Evolutionary conservation across 1,284 basidiomycete species (phyloP), one percentile per base, ranked within the genome.

Genomic region (Porodaedalea pini): DNA sequence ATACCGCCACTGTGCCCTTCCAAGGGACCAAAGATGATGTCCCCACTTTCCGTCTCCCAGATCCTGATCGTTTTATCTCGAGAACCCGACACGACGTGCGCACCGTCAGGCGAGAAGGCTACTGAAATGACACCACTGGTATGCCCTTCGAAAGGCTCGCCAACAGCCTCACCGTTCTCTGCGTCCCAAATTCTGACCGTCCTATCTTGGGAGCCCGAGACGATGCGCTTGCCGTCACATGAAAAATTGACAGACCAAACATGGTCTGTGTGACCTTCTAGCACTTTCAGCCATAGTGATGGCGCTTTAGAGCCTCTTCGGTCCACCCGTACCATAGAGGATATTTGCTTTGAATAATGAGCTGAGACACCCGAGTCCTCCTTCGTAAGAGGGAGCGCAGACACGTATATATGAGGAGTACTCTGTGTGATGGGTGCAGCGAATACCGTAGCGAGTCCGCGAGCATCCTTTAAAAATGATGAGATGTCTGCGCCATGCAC

Each of bases 401-500:
- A 67, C 8, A 67, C 13, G 54, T 67, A 67, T 11, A 67, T 64
- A 43, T 67, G 66, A 4, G 66, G 62, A 6, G 55, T 50, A 47
- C 64, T 60, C 27, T 53, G 7, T 8, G 61, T 17, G 10, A 66
- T 64, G 10, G 60, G 52, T 4, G 29, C 36, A 15, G 41, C 54
- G 47, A 56, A 66, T 40, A n/a, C 44, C 13, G n/a, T 50, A 8
- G 65, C 49, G 49, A 66, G 66, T 0, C 34, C 23, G 19, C 32
- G n/a, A 3, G 62, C 62, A 61, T 67, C 66, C 32, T 4, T 45
- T 6, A 25, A 17, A 37, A 51, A 51, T 23, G 13, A 2, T 1
- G 27, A 29, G 10, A 51, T 11, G 17, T 13, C 13, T 36, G 32
- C 23, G 15, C 21, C 32, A 2, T 19, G 17, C 17, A 15, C 7